Evolutionary conservation across 192 early-diverging fungal genomes (phyloP), one percentile per base, ranked within the genome.

Genomic region (Allomyces macrogynus): DNA sequence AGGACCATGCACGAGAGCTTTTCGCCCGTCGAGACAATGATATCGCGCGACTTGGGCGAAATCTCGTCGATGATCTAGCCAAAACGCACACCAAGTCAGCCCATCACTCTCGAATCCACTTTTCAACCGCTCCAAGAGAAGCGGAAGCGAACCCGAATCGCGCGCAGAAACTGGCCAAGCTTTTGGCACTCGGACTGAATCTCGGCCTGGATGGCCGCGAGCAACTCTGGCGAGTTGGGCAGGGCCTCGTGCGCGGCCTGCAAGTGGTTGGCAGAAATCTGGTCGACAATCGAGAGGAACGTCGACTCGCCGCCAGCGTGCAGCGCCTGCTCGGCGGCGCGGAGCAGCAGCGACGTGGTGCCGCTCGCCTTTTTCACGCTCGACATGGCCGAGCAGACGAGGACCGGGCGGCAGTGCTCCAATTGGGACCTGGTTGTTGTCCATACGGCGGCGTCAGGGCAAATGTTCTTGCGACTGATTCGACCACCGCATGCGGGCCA

Each of bases 21-120:
- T 76, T 99, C 96, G 66, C 96, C 96, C 5, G 84, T 83, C 24
- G 89, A 87, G 65, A 99, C 85, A 57, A 99, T 95, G 66, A 93
- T 86, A 74, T 99, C 96, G 65, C 86, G 79, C 40, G 94, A 97
- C 69, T 90, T 85, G 66, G 96, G 93, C 24, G 94, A 95, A 10
- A 99, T 89, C 71, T 99, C 96, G 64, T 90, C 88, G 71, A 99
- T 94, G 65, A 93, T 80, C 76, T 24, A 42, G 32, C 7, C 61
- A 27, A 42, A 20, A 32, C 18, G 44, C 18, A 5, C n/a, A 49
- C 14, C 57, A 40, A 14, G 14, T 10, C 26, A 3, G 57, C 18
- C 43, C 32, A n/a, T n/a, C n/a, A n/a, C n/a, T n/a, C n/a, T n/a
- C n/a, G n/a, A n/a, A n/a, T n/a, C n/a, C n/a, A n/a, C n/a, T n/a